These are phyloP conservation scores for Capsicum baccatum DNA, from an alignment of 257 asterid genomes.

Conservation along the genomic window DNA sequence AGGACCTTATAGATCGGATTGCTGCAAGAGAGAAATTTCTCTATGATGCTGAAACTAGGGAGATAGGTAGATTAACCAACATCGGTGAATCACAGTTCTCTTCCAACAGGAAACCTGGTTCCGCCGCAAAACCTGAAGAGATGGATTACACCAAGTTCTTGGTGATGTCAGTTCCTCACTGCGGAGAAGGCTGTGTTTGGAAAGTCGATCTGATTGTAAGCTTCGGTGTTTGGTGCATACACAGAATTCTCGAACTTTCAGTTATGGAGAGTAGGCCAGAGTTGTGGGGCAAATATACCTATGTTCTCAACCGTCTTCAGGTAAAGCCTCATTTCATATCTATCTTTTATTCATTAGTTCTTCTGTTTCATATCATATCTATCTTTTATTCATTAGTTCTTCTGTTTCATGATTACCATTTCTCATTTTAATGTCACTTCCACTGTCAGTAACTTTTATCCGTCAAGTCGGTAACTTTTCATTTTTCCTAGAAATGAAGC, in stretches of 20 bases:
- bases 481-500: background rate
- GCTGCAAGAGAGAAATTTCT: constrained; percentile 84
- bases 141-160: constrained; percentile 59
- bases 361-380: background rate
- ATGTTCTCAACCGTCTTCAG: constrained; percentile 95
- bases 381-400: background rate
- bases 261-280: constrained; percentile 98
- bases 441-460: background rate
- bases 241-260: constrained; percentile 87
- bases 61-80: constrained; percentile 32
- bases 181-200: constrained; percentile 98
- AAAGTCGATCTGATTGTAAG: constrained; percentile 74
- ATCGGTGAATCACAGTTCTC: constrained; percentile 37
- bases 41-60: constrained; percentile 67
- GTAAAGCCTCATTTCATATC: constrained; percentile 42
- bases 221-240: constrained; percentile 99
- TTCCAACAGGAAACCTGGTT: constrained; percentile 50
- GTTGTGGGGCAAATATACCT: constrained; percentile 98
- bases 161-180: constrained; percentile 73
- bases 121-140: constrained; percentile 50
- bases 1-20: constrained; percentile 90
- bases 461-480: background rate
- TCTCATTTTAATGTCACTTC: background rate
- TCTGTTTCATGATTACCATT: background rate
- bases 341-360: background rate